Base-by-base conservation (phyloP, 345 rosid species). In the Microthlaspi erraticum region DNA sequence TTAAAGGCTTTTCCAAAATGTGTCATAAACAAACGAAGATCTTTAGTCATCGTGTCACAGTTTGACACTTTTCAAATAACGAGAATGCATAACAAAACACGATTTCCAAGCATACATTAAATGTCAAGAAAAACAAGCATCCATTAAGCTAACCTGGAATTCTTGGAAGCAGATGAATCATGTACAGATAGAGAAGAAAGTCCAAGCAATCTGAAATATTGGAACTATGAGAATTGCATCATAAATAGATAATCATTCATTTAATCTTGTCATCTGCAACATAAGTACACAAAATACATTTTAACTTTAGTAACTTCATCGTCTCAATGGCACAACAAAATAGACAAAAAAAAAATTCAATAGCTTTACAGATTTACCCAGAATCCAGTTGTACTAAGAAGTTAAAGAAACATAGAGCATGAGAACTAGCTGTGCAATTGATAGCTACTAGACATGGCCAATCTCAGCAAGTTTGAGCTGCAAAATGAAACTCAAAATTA, bases 181-280 rank as follows among this genome's bases (percentile, higher is more conserved):
- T 76, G 99, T 94, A 85, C 90, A 91, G 41, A 94, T 94, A n/a
- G n/a, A n/a, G n/a, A n/a, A n/a, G n/a, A n/a, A n/a, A n/a, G n/a
- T n/a, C n/a, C n/a, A n/a, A n/a, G 88, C 97, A 81, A 94, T 94
- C 82, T 94, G 97, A 82, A 94, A 94, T 97, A 94, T 94, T 5
- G 99, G 99, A 81, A 94, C 99, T 64, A 94, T 94, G 54, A 91
- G 91, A 70, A 94, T 89, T 61, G 99, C 99, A 78, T 94, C 99
- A 39, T 86, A 94, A 34, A 87, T 74, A 17, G 99, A 77, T 78
- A 94, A 80, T 53, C 99, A 97, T 77, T 91, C 99, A 69, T 94
- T 94, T 81, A 94, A 79, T 72, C 99, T 85, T 48, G 99, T 78
- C 99, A 91, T 85, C 99, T 94, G 93, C 76, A 80, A 33, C 63